phyloP scores from a whole-genome alignment of 495 filamentous ascomycete genomes.

The Xanthoparmelia taractica region DNA sequence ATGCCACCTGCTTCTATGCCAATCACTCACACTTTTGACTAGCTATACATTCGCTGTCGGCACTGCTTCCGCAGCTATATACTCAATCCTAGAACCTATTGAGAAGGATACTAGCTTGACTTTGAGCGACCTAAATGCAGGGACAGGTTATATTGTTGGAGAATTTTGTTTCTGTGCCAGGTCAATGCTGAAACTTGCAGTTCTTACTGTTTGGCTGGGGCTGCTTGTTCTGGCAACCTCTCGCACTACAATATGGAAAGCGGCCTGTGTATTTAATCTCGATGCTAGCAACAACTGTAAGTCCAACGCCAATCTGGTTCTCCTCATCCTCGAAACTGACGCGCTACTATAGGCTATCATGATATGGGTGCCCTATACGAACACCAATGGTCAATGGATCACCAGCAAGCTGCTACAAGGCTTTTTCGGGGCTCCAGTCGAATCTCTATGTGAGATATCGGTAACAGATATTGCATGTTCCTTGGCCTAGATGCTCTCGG shows the following conservation, averaged over 20 bases:
- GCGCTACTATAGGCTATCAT: constrained; percentile 31
- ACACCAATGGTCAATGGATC: constrained; percentile 54
- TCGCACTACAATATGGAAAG: constrained; percentile 60
- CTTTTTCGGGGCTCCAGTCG: constrained; percentile 59
- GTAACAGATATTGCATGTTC: constrained; percentile 50
- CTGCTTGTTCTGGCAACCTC: constrained; percentile 61
- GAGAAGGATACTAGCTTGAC: constrained; percentile 48
- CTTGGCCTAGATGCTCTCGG: background rate
- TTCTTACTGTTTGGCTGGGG: constrained; percentile 58
- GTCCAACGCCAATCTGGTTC: constrained; percentile 6
- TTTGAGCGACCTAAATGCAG: constrained; percentile 46
- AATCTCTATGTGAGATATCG: constrained; percentile 53
- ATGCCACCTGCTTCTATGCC: constrained; percentile 17
- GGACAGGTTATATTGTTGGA: constrained; percentile 51
- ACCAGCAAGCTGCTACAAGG: constrained; percentile 54
- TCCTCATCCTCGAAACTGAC: background rate
- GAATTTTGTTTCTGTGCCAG: background rate
- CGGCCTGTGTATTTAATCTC: constrained; percentile 55
- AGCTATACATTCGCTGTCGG: constrained; percentile 55
- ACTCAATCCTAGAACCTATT: constrained; percentile 53
- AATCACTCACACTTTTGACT: background rate
- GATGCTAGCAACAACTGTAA: constrained; percentile 45
- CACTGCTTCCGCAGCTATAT: constrained; percentile 52
- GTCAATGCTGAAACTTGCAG: constrained; percentile 11
- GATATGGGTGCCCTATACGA: constrained; percentile 39